Conservation (phyloP, 345 rosid genomes). For the Eucalyptus pumila region DNA sequence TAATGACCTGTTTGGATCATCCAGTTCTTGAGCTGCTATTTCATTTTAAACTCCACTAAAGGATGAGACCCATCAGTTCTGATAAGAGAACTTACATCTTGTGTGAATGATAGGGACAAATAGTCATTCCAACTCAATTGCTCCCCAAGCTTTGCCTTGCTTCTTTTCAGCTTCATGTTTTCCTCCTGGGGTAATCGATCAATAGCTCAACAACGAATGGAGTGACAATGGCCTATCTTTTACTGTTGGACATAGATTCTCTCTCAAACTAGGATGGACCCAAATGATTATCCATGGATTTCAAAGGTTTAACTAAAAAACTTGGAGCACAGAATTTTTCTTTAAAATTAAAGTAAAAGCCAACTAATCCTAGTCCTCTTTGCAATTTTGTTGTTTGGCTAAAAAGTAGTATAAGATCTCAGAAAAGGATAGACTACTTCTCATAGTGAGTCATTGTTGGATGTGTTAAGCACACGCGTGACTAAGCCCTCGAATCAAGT, state of each 20-base stretch:
- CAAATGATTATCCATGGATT: background rate
- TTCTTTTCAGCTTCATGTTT: constrained; percentile 63
- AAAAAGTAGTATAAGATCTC: background rate
- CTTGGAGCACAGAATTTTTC: background rate
- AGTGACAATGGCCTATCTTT: background rate
- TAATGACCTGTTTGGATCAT: constrained; percentile 54
- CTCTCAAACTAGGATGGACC: background rate
- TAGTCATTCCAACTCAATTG: constrained; percentile 73
- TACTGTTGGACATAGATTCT: background rate
- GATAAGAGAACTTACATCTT: constrained; percentile 24
- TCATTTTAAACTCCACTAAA: background rate
- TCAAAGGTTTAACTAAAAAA: background rate
- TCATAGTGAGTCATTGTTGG: background rate
- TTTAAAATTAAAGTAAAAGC: background rate
- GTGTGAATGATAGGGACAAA: constrained; percentile 72
- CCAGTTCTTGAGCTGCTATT: background rate
- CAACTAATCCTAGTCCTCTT: background rate
- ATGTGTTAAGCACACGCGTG: background rate
- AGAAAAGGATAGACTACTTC: background rate
- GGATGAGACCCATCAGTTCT: background rate
- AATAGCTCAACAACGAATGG: background rate
- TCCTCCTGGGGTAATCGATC: constrained; percentile 43
- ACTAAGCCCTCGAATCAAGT: background rate
- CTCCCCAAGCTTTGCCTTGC: constrained; percentile 51
- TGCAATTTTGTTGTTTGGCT: background rate